phyloP scores from a whole-genome alignment of 805 yeast species.

The Metschnikowia peoriensis region DNA sequence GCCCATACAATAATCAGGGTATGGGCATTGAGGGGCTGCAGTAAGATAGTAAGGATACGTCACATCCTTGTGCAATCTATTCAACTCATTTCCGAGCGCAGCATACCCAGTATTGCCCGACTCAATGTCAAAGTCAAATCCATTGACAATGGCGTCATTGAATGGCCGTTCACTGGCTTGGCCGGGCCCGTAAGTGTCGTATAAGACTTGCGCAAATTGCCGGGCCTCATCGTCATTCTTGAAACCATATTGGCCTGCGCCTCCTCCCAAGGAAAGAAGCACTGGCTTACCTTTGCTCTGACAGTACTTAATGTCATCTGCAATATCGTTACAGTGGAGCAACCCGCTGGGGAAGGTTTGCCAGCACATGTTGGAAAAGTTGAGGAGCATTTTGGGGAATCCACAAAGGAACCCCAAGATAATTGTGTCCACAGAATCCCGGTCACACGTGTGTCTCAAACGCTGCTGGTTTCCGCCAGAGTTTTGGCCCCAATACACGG shows the following conservation, averaged over 20 bases:
- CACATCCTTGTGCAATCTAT: constrained; percentile 5
- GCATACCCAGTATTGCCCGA: constrained; percentile 1
- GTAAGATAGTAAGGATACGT: constrained; percentile 21
- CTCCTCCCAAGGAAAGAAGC: constrained; percentile 44
- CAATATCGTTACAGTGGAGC: constrained; percentile 15
- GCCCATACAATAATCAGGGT: constrained; percentile 65
- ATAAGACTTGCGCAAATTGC: constrained; percentile 44
- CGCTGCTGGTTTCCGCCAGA: constrained; percentile 48
- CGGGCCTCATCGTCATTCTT: constrained; percentile 52
- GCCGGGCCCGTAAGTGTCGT: constrained; percentile 43
- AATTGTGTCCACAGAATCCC: constrained; percentile 67
- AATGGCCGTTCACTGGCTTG: constrained; percentile 23
- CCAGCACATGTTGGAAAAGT: constrained; percentile 56
- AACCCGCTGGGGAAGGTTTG: constrained; percentile 43
- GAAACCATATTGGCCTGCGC: constrained; percentile 58
- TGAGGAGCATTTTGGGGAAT: constrained; percentile 48
- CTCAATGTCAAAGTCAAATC: constrained; percentile 66
- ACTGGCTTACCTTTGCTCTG: constrained; percentile 13
- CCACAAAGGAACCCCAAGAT: constrained; percentile 65
- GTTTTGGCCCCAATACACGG: constrained; percentile 88
- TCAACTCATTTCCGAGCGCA: constrained; percentile 39
- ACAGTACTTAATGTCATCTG: constrained; percentile 15
- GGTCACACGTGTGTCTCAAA: constrained; percentile 55
- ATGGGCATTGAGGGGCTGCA: constrained; percentile 92
- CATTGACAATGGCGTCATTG: constrained; percentile 66